Base-by-base conservation (phyloP, 1,284 basidiomycete species). In the Boletellus sp. region DNA sequence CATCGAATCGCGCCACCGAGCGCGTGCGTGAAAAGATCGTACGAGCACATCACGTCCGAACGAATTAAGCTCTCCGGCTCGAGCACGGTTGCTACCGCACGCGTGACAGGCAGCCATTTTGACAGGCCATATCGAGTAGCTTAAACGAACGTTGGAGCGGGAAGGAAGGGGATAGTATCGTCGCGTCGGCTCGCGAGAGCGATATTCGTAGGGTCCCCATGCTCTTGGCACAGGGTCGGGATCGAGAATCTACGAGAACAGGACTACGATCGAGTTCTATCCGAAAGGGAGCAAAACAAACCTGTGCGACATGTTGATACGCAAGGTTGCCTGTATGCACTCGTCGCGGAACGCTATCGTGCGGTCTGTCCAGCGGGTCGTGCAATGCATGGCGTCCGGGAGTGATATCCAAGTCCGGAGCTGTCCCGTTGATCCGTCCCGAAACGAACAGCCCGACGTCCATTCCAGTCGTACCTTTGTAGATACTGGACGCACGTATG, bases 81-180 rank as follows among this genome's bases (percentile, higher is more conserved):
- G 69, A 52, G 66, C 51, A 47, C 71, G 64, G 27, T 66, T 58
- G 10, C 59, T 50, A 35, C 68, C 65, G 21, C 63, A 65, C 26
- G 69, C 59, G 50, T 73, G 71, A 35, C 67, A 72, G n/a, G 70
- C 72, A 33, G 71, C 71, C 32, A 73, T 72, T 52, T 74, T 70
- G 39, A 70, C 69, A 17, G 69, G 71, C 73, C 72, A 73, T 39
- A 68, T 72, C 47, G 73, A 60, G 46, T 70, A 70, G 50, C 33
- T 42, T 36, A 41, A 53, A 52, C 26, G 26, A 45, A 47, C 34
- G 41, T 38, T 21, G 33, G 46, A 50, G 49, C 51, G 47, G 51
- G 47, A 46, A 45, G 43, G 21, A 27, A 48, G 22, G 40, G 51
- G 8, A 32, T 23, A 52, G 50, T 44, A 36, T 42, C 42, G 51